Evolutionary conservation across 305 asterid genomes (phyloP).

Genomic region (Solanum hybrid): DNA sequence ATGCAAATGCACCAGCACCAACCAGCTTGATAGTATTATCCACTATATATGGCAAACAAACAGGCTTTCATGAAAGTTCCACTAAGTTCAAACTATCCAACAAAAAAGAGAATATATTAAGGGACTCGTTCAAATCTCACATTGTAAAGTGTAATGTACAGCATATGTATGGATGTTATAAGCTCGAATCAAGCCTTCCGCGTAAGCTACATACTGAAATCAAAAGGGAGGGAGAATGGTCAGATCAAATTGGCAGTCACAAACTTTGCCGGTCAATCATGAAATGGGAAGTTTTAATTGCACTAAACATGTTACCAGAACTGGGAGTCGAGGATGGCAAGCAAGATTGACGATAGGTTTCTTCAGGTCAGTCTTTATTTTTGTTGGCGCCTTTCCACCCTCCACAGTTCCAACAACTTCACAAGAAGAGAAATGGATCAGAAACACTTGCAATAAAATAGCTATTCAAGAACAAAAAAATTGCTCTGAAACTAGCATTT

Average conservation of each 20-base stretch:
- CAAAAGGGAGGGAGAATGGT: constrained; percentile 17
- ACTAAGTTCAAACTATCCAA: background rate
- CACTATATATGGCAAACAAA: constrained; percentile 40
- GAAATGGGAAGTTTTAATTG: background rate
- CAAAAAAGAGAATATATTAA: background rate
- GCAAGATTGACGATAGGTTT: constrained; percentile 96
- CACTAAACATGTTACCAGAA: constrained; percentile 47
- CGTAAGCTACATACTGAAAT: constrained; percentile 94
- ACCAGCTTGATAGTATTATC: constrained; percentile 92
- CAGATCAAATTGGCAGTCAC: constrained; percentile 10
- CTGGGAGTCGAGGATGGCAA: constrained; percentile 99
- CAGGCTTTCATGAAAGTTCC: background rate
- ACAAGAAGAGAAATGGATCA: constrained; percentile 12
- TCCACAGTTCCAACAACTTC: constrained; percentile 98
- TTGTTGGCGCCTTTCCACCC: constrained; percentile 97
- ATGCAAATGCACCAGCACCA: constrained; percentile 98
- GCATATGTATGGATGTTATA: constrained; percentile 93
- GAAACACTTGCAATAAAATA: background rate
- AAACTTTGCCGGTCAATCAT: constrained; percentile 2
- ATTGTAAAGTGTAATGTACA: constrained; percentile 87
- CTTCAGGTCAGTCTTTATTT: constrained; percentile 98
- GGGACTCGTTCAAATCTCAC: constrained; percentile 40
- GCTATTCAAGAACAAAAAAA: background rate
- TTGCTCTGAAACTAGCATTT: background rate
- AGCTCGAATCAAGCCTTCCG: constrained; percentile 95